phyloP scores from a whole-genome alignment of 2,329 filamentous ascomycete genomes.

The Talaromyces sp. region DNA sequence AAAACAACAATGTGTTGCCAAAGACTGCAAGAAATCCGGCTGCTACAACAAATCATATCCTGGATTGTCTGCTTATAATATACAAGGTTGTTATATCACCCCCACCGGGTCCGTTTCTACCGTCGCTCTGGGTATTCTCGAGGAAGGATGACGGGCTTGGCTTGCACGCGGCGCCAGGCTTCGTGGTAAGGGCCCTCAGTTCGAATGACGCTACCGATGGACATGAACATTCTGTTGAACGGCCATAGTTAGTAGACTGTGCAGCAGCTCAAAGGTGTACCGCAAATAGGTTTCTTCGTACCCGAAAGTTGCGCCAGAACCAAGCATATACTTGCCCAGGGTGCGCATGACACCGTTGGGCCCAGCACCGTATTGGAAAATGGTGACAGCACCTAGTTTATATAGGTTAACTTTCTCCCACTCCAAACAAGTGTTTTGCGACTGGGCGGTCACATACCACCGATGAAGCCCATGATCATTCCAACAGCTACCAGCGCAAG shows the following conservation, averaged over 20 bases:
- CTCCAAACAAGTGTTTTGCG: constrained; percentile 4
- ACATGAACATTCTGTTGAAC: constrained; percentile 80
- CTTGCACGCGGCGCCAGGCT: constrained; percentile 67
- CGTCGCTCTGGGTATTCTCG: constrained; percentile 33
- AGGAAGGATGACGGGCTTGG: constrained; percentile 65
- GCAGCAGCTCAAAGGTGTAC: constrained; percentile 3
- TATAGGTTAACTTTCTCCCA: constrained; percentile 8
- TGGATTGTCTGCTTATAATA: not conserved
- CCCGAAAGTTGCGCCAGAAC: constrained; percentile 94
- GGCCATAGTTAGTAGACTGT: constrained; percentile 4
- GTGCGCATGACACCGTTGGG: constrained; percentile 91
- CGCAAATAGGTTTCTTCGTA: constrained; percentile 51
- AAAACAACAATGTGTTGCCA: not conserved
- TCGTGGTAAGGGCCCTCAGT: constrained; percentile 77
- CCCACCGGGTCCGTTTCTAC: constrained; percentile 15
- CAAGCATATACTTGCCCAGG: constrained; percentile 92
- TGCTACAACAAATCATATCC: not conserved
- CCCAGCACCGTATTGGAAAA: constrained; percentile 90
- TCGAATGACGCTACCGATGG: constrained; percentile 92
- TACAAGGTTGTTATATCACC: not conserved
- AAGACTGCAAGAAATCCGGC: not conserved
- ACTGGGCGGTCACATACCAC: constrained; percentile 55
- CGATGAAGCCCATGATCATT: constrained; percentile 95
- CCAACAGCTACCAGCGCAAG: constrained; percentile 65
- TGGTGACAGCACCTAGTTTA: constrained; percentile 73